Evolutionary conservation across 2,329 filamentous ascomycete species (phyloP), one percentile per base, ranked within the genome.

Genomic region (Nigrograna mackinnonii): DNA sequence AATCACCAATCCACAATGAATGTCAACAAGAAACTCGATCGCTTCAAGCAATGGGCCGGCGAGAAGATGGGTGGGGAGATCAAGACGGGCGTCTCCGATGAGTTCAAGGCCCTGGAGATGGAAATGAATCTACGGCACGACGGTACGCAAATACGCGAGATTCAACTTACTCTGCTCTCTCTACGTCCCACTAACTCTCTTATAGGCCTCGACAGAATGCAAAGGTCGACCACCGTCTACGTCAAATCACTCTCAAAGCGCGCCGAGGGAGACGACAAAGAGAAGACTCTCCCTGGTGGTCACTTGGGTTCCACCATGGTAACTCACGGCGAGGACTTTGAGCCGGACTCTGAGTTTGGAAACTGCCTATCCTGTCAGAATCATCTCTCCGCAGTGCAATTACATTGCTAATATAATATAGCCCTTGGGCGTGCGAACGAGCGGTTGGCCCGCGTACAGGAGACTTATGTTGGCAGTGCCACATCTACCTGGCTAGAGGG

Each of bases 31-130:
- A 96, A 95, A 69, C 84, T 97, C 67, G 92, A 91, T 73, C 87
- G 92, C 64, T 86, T 95, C 77, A 95, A 92, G 77, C 92, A 97
- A 86, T 97, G 92, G 92, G 90, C 91, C 26, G 90, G 90, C 56
- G 92, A 97, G 75, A 89, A 91, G 73, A 96, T 97, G 89, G 92
- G 92, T 58, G 83, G 83, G 53, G 91, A 96, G 72, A 81, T 85
- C 72, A 94, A 91, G 74, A 96, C 92, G 7, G 83, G 79, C 66
- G 84, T 90, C 51, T 87, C 89, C 0, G 91, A 97, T 39, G 87
- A 96, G 62, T 97, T 97, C 80, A 95, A 89, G 73, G 81, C 82
- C 46, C 75, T 97, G 58, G 91, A 97, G 73, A 78, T 82, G 41
- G 92, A 97, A 73, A 97, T 97, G 91, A 79, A 82, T 44, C 77